These are phyloP conservation scores for Pichia kudriavzevii DNA, from an alignment of 1,139 yeast species.

Conservation along the genomic window DNA sequence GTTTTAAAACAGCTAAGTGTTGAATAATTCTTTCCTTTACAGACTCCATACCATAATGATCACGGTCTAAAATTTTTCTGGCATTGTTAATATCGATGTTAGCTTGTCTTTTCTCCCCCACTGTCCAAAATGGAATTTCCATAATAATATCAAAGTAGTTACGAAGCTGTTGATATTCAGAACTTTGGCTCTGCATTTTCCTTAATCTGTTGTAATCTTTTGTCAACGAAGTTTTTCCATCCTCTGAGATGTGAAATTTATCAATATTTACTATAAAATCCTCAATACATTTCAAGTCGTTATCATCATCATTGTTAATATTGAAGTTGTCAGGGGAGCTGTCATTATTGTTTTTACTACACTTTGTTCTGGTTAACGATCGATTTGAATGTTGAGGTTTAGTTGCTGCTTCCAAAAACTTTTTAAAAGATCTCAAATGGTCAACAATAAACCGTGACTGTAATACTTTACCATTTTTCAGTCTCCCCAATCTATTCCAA, in stretches of 20 bases:
- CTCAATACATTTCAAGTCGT: conserved; percentile 39
- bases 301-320: conserved; percentile 38
- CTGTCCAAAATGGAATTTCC: conserved; percentile 59
- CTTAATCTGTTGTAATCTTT: conserved; percentile 60
- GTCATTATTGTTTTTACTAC: neutral
- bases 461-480: conserved; percentile 19
- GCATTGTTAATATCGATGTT: conserved; percentile 52
- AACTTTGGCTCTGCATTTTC: conserved; percentile 56
- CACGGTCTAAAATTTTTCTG: conserved; percentile 55
- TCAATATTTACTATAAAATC: conserved; percentile 38
- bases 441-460: conserved; percentile 42
- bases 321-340: conserved; percentile 31
- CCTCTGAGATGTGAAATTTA: conserved; percentile 33
- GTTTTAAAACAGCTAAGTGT: conserved; percentile 69
- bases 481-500: conserved; percentile 42
- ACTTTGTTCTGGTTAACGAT: neutral
- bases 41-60: conserved; percentile 77
- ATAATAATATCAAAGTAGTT: conserved; percentile 64
- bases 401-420: conserved; percentile 34
- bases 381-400: neutral
- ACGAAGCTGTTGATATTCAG: conserved; percentile 68
- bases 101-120: neutral
- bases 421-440: conserved; percentile 51
- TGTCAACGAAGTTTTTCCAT: conserved; percentile 50
- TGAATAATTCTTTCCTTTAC: conserved; percentile 79